phyloP scores from a whole-genome alignment of 176 grass and related monocot species.

The Avena sativa region DNA sequence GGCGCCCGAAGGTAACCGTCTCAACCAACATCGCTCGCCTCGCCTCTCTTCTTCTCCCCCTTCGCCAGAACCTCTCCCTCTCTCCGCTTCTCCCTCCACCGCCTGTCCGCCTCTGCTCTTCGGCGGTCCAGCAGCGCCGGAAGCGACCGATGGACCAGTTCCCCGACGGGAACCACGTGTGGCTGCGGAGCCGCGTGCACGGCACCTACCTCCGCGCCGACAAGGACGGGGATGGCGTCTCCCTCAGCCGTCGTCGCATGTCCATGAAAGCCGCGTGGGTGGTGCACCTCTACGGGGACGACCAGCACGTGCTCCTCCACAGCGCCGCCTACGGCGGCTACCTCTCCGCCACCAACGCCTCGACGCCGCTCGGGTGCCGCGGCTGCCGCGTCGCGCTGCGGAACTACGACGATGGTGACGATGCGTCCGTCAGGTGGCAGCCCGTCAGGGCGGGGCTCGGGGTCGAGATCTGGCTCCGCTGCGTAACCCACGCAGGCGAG shows the following conservation, averaged over 20 bases:
- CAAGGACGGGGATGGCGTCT: slow-evolving; percentile 7
- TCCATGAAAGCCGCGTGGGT: slow-evolving; percentile 14
- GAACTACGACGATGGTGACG: background rate
- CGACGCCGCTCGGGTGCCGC: background rate
- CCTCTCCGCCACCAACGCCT: background rate
- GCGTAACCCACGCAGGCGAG: background rate
- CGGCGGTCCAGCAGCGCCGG: background rate
- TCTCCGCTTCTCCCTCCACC: background rate
- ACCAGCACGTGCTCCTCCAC: slow-evolving; percentile 28
- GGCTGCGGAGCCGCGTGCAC: slow-evolving; percentile 34
- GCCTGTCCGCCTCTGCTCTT: background rate
- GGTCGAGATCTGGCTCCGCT: background rate
- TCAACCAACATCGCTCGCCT: background rate
- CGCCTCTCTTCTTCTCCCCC: background rate
- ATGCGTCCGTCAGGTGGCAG: background rate
- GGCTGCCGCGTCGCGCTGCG: slow-evolving; percentile 12
- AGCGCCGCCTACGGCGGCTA: slow-evolving; percentile 40
- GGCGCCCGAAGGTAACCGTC: slow-evolving; percentile 11
- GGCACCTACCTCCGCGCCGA: slow-evolving; percentile 41
- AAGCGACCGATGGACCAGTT: slow-evolving; percentile 36
- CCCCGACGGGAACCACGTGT: slow-evolving; percentile 11
- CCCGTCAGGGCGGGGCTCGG: background rate
- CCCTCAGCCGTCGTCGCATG: background rate
- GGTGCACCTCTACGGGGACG: slow-evolving; percentile 12
- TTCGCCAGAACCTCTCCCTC: background rate